These are phyloP conservation scores for Hyphopichia burtonii DNA, from an alignment of 1,139 yeast species.

Conservation along the genomic window DNA sequence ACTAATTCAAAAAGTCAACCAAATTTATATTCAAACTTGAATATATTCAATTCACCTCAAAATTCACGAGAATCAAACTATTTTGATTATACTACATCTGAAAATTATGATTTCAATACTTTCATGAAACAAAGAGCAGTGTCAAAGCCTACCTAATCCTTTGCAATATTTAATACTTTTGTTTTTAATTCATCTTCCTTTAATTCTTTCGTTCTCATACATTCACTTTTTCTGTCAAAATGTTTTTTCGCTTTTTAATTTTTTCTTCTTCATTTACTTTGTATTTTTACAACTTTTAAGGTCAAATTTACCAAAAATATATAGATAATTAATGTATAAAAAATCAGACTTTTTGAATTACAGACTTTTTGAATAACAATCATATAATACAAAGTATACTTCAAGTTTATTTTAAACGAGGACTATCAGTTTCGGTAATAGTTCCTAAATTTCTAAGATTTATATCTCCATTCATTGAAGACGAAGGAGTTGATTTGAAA, in stretches of 20 bases:
- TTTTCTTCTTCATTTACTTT: neutral
- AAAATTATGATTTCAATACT: slow-evolving; percentile 35
- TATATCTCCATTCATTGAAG: slow-evolving; percentile 2
- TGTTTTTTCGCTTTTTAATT: too few species aligned
- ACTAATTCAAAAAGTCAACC: slow-evolving; percentile 4
- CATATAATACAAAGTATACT: neutral
- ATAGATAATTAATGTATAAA: neutral
- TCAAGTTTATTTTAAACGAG: slow-evolving; percentile 5
- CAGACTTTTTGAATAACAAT: neutral
- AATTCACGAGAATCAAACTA: slow-evolving; percentile 13
- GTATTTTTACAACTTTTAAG: neutral
- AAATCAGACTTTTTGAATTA: neutral
- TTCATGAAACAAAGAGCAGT: slow-evolving; percentile 30
- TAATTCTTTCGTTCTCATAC: too few species aligned
- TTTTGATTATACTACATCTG: slow-evolving; percentile 32
- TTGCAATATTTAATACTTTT: too few species aligned
- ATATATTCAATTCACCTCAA: neutral
- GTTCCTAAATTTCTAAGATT: slow-evolving; percentile 10
- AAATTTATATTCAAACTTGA: neutral
- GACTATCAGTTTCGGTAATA: slow-evolving; percentile 15
- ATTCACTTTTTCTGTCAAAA: neutral
- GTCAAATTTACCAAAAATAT: neutral
- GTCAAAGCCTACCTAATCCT: slow-evolving; percentile 2
- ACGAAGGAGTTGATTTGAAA: neutral
- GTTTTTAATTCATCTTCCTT: neutral